phyloP scores from a whole-genome alignment of 495 filamentous ascomycete genomes.

The Cryomyces antarcticus region DNA sequence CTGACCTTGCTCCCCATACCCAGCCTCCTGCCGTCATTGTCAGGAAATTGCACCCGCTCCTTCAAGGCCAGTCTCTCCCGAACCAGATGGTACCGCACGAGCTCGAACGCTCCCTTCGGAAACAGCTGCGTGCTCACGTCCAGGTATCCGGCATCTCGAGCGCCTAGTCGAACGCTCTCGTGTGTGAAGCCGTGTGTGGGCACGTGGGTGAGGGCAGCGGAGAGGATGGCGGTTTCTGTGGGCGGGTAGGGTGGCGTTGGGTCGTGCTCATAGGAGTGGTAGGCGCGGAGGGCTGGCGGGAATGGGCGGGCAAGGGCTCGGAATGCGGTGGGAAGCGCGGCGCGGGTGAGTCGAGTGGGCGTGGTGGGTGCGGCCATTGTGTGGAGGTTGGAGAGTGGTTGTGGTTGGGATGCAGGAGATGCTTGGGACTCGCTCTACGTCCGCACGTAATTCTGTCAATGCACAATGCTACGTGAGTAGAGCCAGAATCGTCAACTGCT shows the following conservation, averaged over 20 bases:
- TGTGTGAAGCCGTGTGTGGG: constrained; percentile 64
- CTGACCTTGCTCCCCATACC: constrained; percentile 37
- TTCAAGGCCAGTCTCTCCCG: constrained; percentile 39
- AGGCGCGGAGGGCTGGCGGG: constrained; percentile 19
- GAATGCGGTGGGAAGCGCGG: too few relatives aligned
- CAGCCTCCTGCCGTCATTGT: too few relatives aligned
- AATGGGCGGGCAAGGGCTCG: too few relatives aligned
- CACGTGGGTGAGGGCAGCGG: constrained; percentile 58
- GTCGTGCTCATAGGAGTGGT: constrained; percentile 55
- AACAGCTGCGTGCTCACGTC: constrained; percentile 71
- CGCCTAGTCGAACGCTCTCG: constrained; percentile 50
- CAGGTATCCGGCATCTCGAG: constrained; percentile 64
- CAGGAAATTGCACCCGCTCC: constrained; percentile 26
- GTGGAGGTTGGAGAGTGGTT: too few relatives aligned
- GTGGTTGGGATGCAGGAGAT: too few relatives aligned
- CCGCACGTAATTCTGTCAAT: too few relatives aligned
- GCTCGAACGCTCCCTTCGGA: constrained; percentile 54
- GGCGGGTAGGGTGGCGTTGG: constrained; percentile 43
- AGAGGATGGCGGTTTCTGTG: constrained; percentile 57
- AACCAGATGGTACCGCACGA: constrained; percentile 66
- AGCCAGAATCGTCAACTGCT: too few relatives aligned
- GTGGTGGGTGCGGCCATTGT: too few relatives aligned
- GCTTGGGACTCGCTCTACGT: too few relatives aligned
- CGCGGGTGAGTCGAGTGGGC: too few relatives aligned
- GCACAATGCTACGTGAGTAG: too few relatives aligned